Base-by-base conservation (phyloP, 441 rosid genomes). In the Bocquillonia castaneifolia region DNA sequence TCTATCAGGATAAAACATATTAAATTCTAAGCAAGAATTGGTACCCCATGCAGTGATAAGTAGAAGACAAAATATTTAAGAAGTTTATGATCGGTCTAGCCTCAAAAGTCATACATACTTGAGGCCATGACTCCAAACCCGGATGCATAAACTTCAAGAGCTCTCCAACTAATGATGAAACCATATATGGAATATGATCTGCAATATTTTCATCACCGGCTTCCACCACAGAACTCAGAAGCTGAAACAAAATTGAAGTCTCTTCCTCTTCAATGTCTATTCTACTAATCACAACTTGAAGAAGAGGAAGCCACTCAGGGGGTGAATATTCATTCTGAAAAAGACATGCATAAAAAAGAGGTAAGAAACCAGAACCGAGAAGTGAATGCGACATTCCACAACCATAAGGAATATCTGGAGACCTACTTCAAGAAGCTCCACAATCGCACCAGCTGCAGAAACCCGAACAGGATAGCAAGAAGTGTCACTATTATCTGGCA, bases 391-490 rank as follows among this genome's bases (percentile, higher is more conserved):
- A 64, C 44, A 74, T 52, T 45, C 50, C 52, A 70, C 62, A 70
- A 59, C 71, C 60, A 63, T 57, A 69, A 48, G 59, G 51, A 42
- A 39, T 50, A 26, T 40, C 59, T 40, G 47, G 57, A 52, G 61
- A 61, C 83, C 64, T 81, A 92, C 97, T 78, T 86, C 91, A 72
- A 92, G 82, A 69, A 92, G 86, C 70, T 80, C 86, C 59, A 76
- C 60, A 42, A 92, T 83, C 52, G 91, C 96, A 47, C 92, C 96
- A 77, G 91, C 94, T 65, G 94, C 92, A 59, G 94, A 84, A 63
- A 82, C 86, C 57, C 92, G 87, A 72, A 88, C 94, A 78, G 97
- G 96, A 82, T 88, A 79, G 80, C 83, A 88, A 70, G 88, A 82
- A 62, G 59, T 76, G 70, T 78, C 82, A 63, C 36, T 73, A 47